Evolutionary conservation across 129 eudicot species (phyloP), one percentile per base, ranked within the genome.

Genomic region (Flaveria brownii): DNA sequence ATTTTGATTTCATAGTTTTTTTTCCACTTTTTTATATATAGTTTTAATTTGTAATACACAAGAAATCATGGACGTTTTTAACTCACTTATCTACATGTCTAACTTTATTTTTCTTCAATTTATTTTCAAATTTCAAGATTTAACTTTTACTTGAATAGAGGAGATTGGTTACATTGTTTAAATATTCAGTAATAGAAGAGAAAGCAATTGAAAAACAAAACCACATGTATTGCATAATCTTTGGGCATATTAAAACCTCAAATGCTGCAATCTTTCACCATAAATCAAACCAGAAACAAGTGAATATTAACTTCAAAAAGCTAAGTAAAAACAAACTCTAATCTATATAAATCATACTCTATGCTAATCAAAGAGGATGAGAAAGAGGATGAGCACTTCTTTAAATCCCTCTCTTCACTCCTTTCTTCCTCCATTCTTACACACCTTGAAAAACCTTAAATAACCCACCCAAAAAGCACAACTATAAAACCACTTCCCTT

Each of bases 371-470:
- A 86, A 87, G 85, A 76, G 85, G 91, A 87, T 82, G 87, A 87
- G 96, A 88, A 93, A 88, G 93, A 93, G 98, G 98, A 93, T 90
- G 97, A 93, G 98, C 98, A 85, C 96, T 70, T 79, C 26, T 85
- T 66, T 77, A 56, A 59, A 83, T 77, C 59, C 56, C 84, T 93
- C 97, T 85, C 98, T 85, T 93, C 98, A 80, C 98, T 85, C 96
- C 97, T 91, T 93, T 86, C 96, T 84, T 83, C 86, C 79, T 82
- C 95, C 86, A 59, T 70, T 72, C 68, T 84, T 79, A 72, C 74
- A 72, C 83, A 52, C 83, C 68, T 68, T 43, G 26, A 10, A 30
- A 76, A 51, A 22, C 67, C 51, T 56, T 52, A 71, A 76, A 69
- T 76, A 75, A 82, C 61, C 68, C 6, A 82, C 55, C 67, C 7